Percentiles rank a stretch among this genome's conserved stretches.
Evolutionary conservation across 441 rosid genomes (phyloP).

Genomic region (Sinapis alba): DNA sequence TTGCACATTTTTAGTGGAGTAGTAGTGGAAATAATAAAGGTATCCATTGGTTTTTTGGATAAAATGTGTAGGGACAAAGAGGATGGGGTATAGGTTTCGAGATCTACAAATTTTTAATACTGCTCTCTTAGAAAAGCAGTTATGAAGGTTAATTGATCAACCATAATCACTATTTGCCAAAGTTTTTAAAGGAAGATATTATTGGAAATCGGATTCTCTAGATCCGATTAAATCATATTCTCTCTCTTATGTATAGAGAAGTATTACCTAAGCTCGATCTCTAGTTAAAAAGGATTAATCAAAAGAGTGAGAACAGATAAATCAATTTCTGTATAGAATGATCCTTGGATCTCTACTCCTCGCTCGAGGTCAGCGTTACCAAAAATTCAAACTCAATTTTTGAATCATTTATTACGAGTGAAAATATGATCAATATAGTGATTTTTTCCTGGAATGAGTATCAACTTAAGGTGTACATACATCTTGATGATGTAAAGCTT

Average conservation of each 20-base stretch:
- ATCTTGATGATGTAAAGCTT: no score
- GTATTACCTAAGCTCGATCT: background rate
- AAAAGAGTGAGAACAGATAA: background rate
- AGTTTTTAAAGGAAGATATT: background rate
- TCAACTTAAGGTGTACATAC: background rate
- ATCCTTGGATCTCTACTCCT: background rate
- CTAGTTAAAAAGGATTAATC: background rate
- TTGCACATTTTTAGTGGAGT: no score
- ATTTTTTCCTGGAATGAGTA: background rate
- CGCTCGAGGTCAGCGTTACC: background rate
- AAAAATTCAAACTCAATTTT: background rate
- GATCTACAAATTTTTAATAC: background rate
- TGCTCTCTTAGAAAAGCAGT: background rate
- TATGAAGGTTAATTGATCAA: background rate
- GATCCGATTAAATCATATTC: background rate
- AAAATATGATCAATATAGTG: no score
- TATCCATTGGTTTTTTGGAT: no score
- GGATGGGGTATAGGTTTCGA: background rate
- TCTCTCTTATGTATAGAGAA: background rate
- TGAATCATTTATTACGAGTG: no score
- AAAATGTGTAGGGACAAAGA: background rate
- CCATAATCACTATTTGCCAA: background rate
- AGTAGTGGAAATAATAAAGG: no score
- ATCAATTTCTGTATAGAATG: no score
- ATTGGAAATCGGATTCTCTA: no score